Percentiles rank a stretch among this genome's conserved stretches.
Evolutionary conservation across 306 rosid genomes (phyloP).

Genomic region (Dalbergia oliveri): DNA sequence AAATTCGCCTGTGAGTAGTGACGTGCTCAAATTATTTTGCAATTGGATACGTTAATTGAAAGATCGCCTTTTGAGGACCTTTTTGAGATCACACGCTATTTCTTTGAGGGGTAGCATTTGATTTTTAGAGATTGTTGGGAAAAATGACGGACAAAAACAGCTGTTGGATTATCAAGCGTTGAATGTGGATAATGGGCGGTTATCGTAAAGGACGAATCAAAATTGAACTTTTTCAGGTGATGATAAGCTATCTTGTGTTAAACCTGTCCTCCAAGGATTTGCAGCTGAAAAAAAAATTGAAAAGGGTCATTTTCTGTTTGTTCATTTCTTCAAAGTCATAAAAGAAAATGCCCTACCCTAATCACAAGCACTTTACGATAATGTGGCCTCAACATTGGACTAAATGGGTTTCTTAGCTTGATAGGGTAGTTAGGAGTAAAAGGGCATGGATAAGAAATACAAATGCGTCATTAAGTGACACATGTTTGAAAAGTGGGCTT

Average conservation of each 20-base stretch:
- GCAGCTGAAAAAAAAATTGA: background rate
- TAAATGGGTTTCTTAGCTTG: conserved; percentile 20
- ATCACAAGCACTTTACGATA: conserved; percentile 11
- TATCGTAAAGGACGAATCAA: conserved; percentile 39
- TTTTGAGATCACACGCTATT: background rate
- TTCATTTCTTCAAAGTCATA: conserved; percentile 26
- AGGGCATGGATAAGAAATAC: background rate
- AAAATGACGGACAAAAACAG: conserved; percentile 1
- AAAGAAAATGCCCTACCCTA: background rate
- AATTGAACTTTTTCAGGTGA: conserved; percentile 30
- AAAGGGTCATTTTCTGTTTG: conserved; percentile 13
- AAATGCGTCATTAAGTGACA: conserved; percentile 28
- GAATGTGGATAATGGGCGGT: conserved; percentile 34
- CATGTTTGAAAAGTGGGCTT: conserved; percentile 9
- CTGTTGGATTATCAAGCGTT: conserved; percentile 15
- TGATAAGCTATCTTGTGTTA: conserved; percentile 39
- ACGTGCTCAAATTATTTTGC: background rate
- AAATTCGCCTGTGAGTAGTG: background rate
- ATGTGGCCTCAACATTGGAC: conserved; percentile 28
- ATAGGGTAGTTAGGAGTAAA: background rate
- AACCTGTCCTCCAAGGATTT: conserved; percentile 36
- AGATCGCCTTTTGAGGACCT: background rate
- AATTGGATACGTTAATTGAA: background rate
- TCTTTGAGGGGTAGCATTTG: background rate
- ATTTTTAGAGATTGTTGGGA: background rate